A percentile compares a stretch with the other conserved stretches of the same genome.
phyloP scores from a whole-genome alignment of 805 yeast genomes.

The Starmerella tilneyi region DNA sequence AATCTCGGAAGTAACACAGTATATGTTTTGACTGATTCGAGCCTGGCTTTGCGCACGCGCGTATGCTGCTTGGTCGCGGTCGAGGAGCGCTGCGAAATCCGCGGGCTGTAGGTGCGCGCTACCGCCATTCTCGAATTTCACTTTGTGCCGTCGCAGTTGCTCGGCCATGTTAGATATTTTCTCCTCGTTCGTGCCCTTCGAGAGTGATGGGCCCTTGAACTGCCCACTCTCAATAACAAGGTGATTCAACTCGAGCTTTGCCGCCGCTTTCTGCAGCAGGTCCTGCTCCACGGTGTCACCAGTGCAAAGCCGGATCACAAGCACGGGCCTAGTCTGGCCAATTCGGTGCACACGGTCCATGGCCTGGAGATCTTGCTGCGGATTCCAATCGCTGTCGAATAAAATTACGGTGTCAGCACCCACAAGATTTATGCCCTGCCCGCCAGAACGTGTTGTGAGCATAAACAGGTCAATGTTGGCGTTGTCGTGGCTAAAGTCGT shows the following conservation, averaged over 20 bases:
- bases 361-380: slow-evolving; percentile 92
- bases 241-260: slow-evolving; percentile 68
- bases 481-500: slow-evolving; percentile 37
- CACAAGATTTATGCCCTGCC: slow-evolving; percentile 76
- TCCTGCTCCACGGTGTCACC: slow-evolving; percentile 76
- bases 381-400: slow-evolving; percentile 95
- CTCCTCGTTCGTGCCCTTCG: slow-evolving; percentile 14
- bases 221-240: slow-evolving; percentile 59
- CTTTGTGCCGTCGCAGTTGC: slow-evolving; percentile 36
- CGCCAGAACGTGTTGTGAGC: slow-evolving; percentile 88
- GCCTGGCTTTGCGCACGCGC: slow-evolving; percentile 14
- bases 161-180: slow-evolving; percentile 17
- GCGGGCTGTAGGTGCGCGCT: slow-evolving; percentile 13
- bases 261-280: slow-evolving; percentile 63
- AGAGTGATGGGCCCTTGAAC: slow-evolving; percentile 25
- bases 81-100: slow-evolving; percentile 24
- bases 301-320: slow-evolving; percentile 67
- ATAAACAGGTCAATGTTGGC: slow-evolving; percentile 45
- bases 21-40: slow-evolving; percentile 17
- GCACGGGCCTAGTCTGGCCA: slow-evolving; percentile 78
- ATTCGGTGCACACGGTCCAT: slow-evolving; percentile 92
- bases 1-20: slow-evolving; percentile 16
- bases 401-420: slow-evolving; percentile 84
- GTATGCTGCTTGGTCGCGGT: slow-evolving; percentile 24
- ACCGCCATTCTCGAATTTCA: slow-evolving; percentile 30